Percentiles rank a stretch among this genome's conserved stretches.
Conservation (phyloP, 75 land plant species). For the Selaginella moellendorffii region DNA sequence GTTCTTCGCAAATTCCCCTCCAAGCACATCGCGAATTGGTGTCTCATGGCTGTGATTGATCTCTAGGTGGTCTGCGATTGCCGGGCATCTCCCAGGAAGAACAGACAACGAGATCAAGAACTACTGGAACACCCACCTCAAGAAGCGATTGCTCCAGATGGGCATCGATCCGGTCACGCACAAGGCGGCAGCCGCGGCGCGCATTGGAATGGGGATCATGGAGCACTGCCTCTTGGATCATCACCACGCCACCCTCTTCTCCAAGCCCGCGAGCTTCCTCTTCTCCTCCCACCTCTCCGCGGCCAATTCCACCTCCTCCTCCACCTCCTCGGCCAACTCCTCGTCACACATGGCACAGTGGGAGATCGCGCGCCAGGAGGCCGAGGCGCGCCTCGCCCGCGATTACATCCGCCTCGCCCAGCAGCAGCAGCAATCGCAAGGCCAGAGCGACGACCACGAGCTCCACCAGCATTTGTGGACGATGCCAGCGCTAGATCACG, state of each 20-base stretch:
- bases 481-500: background rate
- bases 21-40: background rate
- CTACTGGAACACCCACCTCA: background rate
- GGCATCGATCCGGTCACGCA: background rate
- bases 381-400: background rate
- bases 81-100: background rate
- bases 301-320: background rate
- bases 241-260: too few relatives aligned
- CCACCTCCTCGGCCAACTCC: background rate
- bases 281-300: background rate
- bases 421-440: background rate
- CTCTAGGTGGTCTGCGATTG: background rate
- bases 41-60: too few relatives aligned
- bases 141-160: background rate
- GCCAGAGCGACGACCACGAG: too few relatives aligned
- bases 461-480: too few relatives aligned
- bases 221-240: too few relatives aligned
- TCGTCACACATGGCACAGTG: background rate
- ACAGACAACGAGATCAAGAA: background rate
- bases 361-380: background rate
- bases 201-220: background rate
- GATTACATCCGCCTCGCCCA: background rate
- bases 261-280: background rate
- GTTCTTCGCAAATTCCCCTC: background rate
- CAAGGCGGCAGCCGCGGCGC: background rate